phyloP scores from a whole-genome alignment of 2,329 filamentous ascomycete species.

The Cyanodermella asteris region DNA sequence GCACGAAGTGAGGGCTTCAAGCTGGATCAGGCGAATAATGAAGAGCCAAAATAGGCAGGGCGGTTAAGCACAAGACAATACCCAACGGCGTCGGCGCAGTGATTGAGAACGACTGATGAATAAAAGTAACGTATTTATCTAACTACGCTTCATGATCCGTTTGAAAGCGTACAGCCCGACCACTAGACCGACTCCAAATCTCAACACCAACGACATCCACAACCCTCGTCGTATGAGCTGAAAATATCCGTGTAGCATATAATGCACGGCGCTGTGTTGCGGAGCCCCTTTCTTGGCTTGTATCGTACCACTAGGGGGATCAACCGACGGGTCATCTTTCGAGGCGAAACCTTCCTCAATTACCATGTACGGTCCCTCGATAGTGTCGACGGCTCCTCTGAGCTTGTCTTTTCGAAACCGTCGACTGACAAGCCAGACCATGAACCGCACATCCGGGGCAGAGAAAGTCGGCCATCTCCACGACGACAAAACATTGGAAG shows the following conservation, averaged over 20 bases:
- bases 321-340: conserved; percentile 5
- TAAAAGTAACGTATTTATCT: too few relatives aligned
- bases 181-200: not conserved
- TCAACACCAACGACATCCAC: conserved; percentile 1
- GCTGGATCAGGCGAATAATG: conserved; percentile 19
- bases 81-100: not conserved
- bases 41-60: too few relatives aligned
- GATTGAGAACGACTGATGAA: not conserved
- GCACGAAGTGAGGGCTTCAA: conserved; percentile 39
- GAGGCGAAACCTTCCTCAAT: conserved; percentile 14
- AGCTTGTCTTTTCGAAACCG: conserved; percentile 31
- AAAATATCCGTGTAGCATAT: conserved; percentile 5
- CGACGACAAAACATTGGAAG: conserved; percentile 35
- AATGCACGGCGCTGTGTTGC: conserved; percentile 1
- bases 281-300: not conserved
- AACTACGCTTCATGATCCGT: conserved; percentile 1
- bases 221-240: conserved; percentile 3
- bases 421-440: conserved; percentile 38
- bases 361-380: conserved; percentile 12
- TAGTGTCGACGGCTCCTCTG: conserved; percentile 13
- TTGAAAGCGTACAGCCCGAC: not conserved
- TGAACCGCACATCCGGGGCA: conserved; percentile 34
- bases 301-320: conserved; percentile 1
- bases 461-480: conserved; percentile 52
- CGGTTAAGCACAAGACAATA: too few relatives aligned